Evolutionary conservation across 2,329 filamentous ascomycete species (phyloP), one percentile per base, ranked within the genome.

Genomic region (Talaromyces amestolkiae): DNA sequence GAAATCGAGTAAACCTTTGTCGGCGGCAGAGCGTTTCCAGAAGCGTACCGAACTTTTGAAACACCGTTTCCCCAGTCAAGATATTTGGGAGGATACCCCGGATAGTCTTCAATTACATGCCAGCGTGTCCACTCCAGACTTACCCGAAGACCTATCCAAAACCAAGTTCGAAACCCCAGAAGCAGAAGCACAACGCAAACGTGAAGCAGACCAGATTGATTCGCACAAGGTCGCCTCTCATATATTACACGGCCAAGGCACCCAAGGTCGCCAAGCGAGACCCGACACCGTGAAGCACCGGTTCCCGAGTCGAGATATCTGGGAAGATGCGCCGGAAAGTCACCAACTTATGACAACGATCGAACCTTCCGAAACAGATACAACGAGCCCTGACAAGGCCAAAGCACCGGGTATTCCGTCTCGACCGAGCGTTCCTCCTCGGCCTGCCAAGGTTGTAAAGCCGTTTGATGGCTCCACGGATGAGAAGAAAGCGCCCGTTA

Each of bases 1-100:
- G 17, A 84, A 85, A 3, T 85, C 87, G 63, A 79, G 84, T 27
- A 80, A 84, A 65, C 81, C 80, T 9, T 74, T 83, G 59, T 82
- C 82, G n/a, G 78, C 82, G 37, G 80, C 80, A 37, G 83, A 87
- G 66, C 84, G 84, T 68, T 81, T 87, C 70, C 87, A 86, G 76
- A 79, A 77, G 64, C 80, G 82, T 43, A 80, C 83, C 5, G 81
- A 84, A 45, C 68, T 81, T 64, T 83, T 87, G 69, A 80, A 84
- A 67, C 86, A 87, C 68, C 89, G 90, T 68, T 99, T 99, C 78
- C 95, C 95, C 1, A 97, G 93, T 77, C 91, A 93, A 76, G 95
- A 99, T 75, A 87, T 98, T 47, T 99, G 95, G 95, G 95, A 99
- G 80, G 96, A 99, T 76, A 90, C 92, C 0, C 95, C 96, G 3